Percentiles rank a stretch among this genome's conserved stretches.
phyloP scores from a whole-genome alignment of 2,329 filamentous ascomycete genomes.

The Penicillium frequentans region DNA sequence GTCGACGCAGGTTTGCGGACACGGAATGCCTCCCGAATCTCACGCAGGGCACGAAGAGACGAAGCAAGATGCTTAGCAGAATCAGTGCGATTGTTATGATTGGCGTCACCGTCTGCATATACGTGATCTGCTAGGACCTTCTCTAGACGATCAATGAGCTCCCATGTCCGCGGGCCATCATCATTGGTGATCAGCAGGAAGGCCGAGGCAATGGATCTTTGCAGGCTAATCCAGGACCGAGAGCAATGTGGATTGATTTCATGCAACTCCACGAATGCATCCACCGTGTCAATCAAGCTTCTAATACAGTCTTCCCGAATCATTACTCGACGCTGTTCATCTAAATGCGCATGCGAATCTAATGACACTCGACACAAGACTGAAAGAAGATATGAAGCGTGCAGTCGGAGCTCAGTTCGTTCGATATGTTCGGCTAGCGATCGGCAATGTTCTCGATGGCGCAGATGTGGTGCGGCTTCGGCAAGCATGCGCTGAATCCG shows the following conservation, averaged over 20 bases:
- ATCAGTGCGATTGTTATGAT: constrained; percentile 31
- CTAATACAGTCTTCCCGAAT: constrained; percentile 55
- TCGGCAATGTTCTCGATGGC: constrained; percentile 45
- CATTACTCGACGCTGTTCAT: constrained; percentile 34
- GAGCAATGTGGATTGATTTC: constrained; percentile 37
- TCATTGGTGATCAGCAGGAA: constrained; percentile 39
- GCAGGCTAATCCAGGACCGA: constrained; percentile 44
- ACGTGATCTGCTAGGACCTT: constrained; percentile 33
- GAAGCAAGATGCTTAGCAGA: constrained; percentile 35
- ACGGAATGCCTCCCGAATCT: constrained; percentile 31
- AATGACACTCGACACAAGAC: constrained; percentile 60
- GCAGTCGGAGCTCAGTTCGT: constrained; percentile 59
- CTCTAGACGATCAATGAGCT: constrained; percentile 32
- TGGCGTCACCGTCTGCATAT: constrained; percentile 23
- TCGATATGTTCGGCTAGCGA: constrained; percentile 53
- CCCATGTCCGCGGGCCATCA: constrained; percentile 27
- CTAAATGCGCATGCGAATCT: constrained; percentile 38
- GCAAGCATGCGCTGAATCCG: constrained; percentile 55
- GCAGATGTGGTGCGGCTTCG: constrained; percentile 58
- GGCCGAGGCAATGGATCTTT: constrained; percentile 42
- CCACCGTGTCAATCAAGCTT: constrained; percentile 53
- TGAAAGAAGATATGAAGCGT: constrained; percentile 61
- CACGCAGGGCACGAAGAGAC: constrained; percentile 33
- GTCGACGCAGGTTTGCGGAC: constrained; percentile 8
- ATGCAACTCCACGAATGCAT: constrained; percentile 57